Evolutionary conservation across 2,329 filamentous ascomycete genomes (phyloP).

Genomic region (Stemphylium beticola): DNA sequence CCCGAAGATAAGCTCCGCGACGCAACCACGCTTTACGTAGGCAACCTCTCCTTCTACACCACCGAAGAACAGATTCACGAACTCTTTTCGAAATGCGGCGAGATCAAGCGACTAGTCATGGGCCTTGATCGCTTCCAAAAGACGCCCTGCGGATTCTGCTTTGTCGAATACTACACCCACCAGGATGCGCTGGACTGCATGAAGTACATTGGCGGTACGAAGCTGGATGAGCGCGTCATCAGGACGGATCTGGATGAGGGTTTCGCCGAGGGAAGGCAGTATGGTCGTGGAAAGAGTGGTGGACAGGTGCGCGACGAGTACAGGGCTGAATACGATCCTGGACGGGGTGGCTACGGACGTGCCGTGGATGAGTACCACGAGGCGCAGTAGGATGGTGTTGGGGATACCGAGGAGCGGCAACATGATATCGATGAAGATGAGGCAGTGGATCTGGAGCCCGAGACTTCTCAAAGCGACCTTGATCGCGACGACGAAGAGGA

Average conservation of each 20-base stretch:
- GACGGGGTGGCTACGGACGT: constrained; percentile 85
- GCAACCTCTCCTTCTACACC: constrained; percentile 98
- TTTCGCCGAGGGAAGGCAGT: constrained; percentile 94
- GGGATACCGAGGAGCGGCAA: not conserved
- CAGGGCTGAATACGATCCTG: constrained; percentile 94
- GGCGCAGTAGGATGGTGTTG: constrained; percentile 12
- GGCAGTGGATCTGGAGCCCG: not conserved
- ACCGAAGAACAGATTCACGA: constrained; percentile 99
- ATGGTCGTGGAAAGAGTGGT: constrained; percentile 92
- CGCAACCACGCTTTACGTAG: constrained; percentile 95
- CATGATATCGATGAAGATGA: not conserved
- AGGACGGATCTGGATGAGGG: constrained; percentile 94
- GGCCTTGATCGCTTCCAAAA: constrained; percentile 96
- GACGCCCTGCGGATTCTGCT: constrained; percentile 98
- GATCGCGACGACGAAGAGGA: not conserved
- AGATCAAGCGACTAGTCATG: constrained; percentile 98
- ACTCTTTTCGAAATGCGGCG: constrained; percentile 90
- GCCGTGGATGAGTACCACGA: constrained; percentile 56
- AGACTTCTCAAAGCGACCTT: not conserved
- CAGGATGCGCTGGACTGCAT: constrained; percentile 96
- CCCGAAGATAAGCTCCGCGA: constrained; percentile 80
- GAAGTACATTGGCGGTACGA: constrained; percentile 98
- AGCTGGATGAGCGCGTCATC: constrained; percentile 96
- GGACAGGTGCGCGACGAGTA: constrained; percentile 98
- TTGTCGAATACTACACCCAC: constrained; percentile 98